These are phyloP conservation scores for Pyropia yezoensis DNA, from an alignment of 23 red algal genomes.

Conservation along the genomic window DNA sequence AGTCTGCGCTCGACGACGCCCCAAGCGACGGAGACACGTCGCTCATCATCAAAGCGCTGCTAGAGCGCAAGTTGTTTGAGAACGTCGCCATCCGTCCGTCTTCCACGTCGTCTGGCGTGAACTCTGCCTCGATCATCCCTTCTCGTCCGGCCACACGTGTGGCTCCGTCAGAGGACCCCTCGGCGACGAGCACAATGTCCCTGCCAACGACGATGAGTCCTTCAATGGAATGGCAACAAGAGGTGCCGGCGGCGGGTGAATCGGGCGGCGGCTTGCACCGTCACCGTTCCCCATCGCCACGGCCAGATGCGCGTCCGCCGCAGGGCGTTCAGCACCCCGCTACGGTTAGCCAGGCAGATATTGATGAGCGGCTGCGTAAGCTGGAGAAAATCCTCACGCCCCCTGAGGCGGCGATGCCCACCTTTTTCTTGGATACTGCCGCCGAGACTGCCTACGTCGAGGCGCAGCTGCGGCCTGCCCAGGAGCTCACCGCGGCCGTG, in stretches of 20 bases:
- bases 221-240: background rate
- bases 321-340: background rate
- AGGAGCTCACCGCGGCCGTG: constrained; percentile 23
- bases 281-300: background rate
- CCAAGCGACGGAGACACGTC: too few relatives aligned
- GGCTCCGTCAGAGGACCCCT: too few relatives aligned
- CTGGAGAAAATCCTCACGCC: constrained; percentile 11
- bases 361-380: constrained; percentile 11
- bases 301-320: background rate
- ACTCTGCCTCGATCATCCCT: too few relatives aligned
- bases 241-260: background rate
- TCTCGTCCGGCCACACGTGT: too few relatives aligned
- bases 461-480: constrained; percentile 36
- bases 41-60: too few relatives aligned
- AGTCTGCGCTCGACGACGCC: too few relatives aligned
- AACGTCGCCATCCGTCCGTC: too few relatives aligned
- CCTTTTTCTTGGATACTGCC: constrained; percentile 62
- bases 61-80: too few relatives aligned
- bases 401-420: constrained; percentile 33
- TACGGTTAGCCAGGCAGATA: background rate
- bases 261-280: background rate
- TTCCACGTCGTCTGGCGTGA: too few relatives aligned
- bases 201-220: background rate
- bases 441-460: constrained; percentile 57
- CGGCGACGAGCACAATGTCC: too few relatives aligned